A percentile compares a stretch with the other conserved stretches of the same genome.
phyloP scores from a whole-genome alignment of 352 stramenopile genomes.

The Salisapilia sapeloensis region DNA sequence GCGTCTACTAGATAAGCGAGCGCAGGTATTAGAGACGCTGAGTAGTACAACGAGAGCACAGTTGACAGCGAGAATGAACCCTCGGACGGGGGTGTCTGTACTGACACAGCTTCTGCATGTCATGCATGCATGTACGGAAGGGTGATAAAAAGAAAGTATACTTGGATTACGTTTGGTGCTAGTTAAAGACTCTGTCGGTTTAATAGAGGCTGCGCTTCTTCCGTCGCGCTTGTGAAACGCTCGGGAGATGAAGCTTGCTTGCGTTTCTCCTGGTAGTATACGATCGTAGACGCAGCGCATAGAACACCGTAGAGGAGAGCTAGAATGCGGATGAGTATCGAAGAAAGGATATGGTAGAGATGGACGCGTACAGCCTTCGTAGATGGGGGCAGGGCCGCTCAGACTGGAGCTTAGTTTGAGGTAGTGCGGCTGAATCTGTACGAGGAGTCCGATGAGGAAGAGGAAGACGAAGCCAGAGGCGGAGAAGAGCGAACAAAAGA shows the following conservation, averaged over 20 bases:
- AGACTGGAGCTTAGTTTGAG: constrained; percentile 71
- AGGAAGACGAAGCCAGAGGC: constrained; percentile 66
- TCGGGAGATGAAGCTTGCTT: constrained; percentile 14
- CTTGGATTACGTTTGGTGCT: not conserved
- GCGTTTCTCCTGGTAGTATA: constrained; percentile 55
- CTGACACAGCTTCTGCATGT: constrained; percentile 28
- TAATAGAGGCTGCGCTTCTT: constrained; percentile 50
- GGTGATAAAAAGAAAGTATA: not conserved
- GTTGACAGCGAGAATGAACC: constrained; percentile 36
- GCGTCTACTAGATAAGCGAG: constrained; percentile 32
- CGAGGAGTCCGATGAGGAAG: constrained; percentile 31
- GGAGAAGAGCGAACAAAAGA: constrained; percentile 62
- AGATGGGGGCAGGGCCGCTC: constrained; percentile 35
- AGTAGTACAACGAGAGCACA: constrained; percentile 2
- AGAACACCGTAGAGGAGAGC: constrained; percentile 50
- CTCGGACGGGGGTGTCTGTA: constrained; percentile 33
- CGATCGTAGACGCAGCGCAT: constrained; percentile 43
- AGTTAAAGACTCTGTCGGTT: constrained; percentile 13
- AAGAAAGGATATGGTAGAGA: not conserved
- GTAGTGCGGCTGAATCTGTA: constrained; percentile 68
- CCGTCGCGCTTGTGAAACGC: constrained; percentile 12
- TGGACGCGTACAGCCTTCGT: constrained; percentile 21
- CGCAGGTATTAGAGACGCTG: constrained; percentile 31
- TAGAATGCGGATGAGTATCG: constrained; percentile 3
- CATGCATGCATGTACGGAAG: constrained; percentile 11